Evolutionary conservation across 2,329 filamentous ascomycete genomes (phyloP).

Genomic region (Trichoderma harzianum): DNA sequence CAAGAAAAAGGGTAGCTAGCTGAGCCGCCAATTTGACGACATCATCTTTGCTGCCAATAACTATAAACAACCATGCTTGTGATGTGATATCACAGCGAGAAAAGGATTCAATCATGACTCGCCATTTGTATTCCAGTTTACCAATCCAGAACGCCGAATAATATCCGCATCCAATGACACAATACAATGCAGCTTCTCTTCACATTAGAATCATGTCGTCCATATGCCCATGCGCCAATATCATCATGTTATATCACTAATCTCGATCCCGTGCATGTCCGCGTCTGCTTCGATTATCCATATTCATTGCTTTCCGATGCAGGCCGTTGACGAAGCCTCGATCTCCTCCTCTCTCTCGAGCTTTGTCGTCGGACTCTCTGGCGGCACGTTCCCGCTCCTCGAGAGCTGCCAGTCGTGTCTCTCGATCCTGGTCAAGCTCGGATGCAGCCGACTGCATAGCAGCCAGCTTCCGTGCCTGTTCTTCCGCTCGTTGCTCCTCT

Average conservation of each 20-base stretch:
- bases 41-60: not conserved
- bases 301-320: constrained; percentile 54
- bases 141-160: not conserved
- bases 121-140: not conserved
- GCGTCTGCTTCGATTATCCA: constrained; percentile 48
- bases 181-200: not conserved
- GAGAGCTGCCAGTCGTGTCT: constrained; percentile 63
- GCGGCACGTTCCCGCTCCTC: constrained; percentile 62
- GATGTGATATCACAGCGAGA: not conserved
- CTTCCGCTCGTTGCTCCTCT: constrained; percentile 42
- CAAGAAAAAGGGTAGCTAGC: not conserved
- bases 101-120: not conserved
- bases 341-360: constrained; percentile 60
- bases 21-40: not conserved
- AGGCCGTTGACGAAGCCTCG: constrained; percentile 62
- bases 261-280: constrained; percentile 45
- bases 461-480: constrained; percentile 64
- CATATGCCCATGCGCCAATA: not conserved
- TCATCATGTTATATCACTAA: not conserved
- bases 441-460: constrained; percentile 71
- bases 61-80: not conserved
- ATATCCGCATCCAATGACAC: not conserved
- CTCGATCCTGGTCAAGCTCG: constrained; percentile 68
- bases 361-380: constrained; percentile 63
- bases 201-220: not conserved